Evolutionary conservation across 208 protist genomes (phyloP).

Genomic region (Trypanosoma scelopori): DNA sequence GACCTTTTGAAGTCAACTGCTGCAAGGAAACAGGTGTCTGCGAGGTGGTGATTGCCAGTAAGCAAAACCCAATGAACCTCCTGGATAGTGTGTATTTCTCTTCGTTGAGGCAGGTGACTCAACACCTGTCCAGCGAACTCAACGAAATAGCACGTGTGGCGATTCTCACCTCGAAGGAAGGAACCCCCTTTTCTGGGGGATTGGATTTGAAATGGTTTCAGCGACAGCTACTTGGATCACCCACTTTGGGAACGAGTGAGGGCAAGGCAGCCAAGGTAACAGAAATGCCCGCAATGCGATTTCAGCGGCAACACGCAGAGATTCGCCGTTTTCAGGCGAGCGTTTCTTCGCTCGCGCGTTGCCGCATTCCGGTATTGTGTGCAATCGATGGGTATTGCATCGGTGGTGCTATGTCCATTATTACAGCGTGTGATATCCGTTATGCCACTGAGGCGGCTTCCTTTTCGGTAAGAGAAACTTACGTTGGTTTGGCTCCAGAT

Average conservation of each 20-base stretch:
- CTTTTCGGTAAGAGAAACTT: conserved; percentile 66
- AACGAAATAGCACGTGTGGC: conserved; percentile 51
- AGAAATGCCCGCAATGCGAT: conserved; percentile 51
- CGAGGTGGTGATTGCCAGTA: conserved; percentile 37
- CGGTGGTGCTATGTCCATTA: conserved; percentile 68
- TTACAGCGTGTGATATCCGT: conserved; percentile 65
- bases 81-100: conserved; percentile 44
- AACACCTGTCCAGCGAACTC: conserved; percentile 47
- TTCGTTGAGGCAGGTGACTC: conserved; percentile 34
- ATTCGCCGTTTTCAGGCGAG: conserved; percentile 52
- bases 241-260: background rate
- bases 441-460: conserved; percentile 48
- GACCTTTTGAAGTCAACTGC: conserved; percentile 41
- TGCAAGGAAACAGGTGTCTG: conserved; percentile 38
- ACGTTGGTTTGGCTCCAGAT: conserved; percentile 72
- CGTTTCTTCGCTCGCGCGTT: conserved; percentile 55
- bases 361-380: conserved; percentile 60
- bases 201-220: conserved; percentile 46
- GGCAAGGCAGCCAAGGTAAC: background rate
- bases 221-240: conserved; percentile 14
- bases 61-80: conserved; percentile 56
- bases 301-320: conserved; percentile 46
- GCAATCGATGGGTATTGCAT: conserved; percentile 72
- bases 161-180: conserved; percentile 51
- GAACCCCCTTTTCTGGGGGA: conserved; percentile 57